Evolutionary conservation across 352 stramenopile species (phyloP), one percentile per base, ranked within the genome.

Genomic region (Phytopythium vexans): DNA sequence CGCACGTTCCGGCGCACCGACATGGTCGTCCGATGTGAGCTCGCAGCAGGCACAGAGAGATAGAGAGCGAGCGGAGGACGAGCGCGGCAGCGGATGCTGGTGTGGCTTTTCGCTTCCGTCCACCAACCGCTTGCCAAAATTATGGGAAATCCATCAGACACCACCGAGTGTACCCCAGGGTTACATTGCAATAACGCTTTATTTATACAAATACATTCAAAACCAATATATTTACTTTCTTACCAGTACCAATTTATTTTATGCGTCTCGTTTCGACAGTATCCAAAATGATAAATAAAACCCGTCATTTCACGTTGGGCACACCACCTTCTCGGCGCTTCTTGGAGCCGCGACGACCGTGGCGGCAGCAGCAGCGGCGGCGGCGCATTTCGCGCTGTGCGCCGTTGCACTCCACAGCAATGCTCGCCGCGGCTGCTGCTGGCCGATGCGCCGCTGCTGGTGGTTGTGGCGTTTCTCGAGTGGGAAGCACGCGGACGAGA

Each of bases 1-100:
- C 97, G 95, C 41, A 99, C 96, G 59, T 99, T 96, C 42, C 97
- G 75, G 47, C 89, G 85, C 43, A 97, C 83, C 44, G 86, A 95
- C 86, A 95, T 95, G 51, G n/a, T 51, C 38, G 2, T 39, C 33
- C n/a, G 4, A 27, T 27, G 21, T 27, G 21, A 27, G 21, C 21
- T 27, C 21, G 21, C 21, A 2, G 2, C 21, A 27, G 21, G 21
- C 21, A 27, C 21, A 27, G 15, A 15, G 6, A 15, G 41, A 21
- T 32, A 8, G 41, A 32, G 41, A 15, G 41, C 7, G 15, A 11
- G 41, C 16, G 8, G 41, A 45, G 9, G 41, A 34, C 15, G 41
- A 47, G 41, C 7, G 41, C 15, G 41, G n/a, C 6, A 27, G 16
- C 15, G 16, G 21, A 27, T 27, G 21, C 21, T 27, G 21, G 21